Evolutionary conservation across 306 rosid genomes (phyloP).

Genomic region (Clitoria ternatea): DNA sequence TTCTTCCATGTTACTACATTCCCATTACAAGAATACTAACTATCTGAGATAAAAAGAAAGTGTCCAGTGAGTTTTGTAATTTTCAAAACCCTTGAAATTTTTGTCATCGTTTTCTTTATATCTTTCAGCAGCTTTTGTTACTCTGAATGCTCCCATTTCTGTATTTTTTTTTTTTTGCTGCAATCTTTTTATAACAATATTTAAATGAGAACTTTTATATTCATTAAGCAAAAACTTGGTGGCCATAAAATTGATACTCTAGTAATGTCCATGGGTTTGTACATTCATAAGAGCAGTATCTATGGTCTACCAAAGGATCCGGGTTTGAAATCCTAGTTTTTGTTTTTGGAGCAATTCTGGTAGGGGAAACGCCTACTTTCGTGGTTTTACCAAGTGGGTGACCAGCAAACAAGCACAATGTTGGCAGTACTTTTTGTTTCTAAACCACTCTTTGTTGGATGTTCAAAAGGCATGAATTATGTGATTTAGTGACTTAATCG

Average conservation of each 20-base stretch:
- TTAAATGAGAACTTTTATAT: not conserved
- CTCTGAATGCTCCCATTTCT: not conserved
- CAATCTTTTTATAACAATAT: not conserved
- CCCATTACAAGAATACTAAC: not conserved
- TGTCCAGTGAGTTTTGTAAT: not conserved
- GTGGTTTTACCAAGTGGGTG: not conserved
- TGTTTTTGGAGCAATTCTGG: not conserved
- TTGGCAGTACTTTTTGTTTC: not conserved
- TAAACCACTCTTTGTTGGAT: not conserved
- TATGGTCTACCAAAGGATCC: not conserved
- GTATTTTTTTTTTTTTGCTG: not conserved
- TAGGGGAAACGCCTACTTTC: not conserved
- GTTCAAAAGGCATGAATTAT: not conserved
- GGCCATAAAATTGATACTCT: not conserved
- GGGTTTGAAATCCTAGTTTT: not conserved
- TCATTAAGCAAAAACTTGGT: not conserved
- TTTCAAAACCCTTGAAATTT: not conserved
- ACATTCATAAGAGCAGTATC: not conserved
- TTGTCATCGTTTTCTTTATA: not conserved
- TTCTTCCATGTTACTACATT: constrained; percentile 3
- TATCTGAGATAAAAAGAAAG: not conserved
- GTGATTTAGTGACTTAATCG: not conserved
- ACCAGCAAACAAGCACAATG: not conserved
- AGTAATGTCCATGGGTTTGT: not conserved
- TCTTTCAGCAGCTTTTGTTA: not conserved